A percentile compares a stretch with the other conserved stretches of the same genome.
Conservation (phyloP, 306 rosid genomes). For the Citrullus colocynthis region DNA sequence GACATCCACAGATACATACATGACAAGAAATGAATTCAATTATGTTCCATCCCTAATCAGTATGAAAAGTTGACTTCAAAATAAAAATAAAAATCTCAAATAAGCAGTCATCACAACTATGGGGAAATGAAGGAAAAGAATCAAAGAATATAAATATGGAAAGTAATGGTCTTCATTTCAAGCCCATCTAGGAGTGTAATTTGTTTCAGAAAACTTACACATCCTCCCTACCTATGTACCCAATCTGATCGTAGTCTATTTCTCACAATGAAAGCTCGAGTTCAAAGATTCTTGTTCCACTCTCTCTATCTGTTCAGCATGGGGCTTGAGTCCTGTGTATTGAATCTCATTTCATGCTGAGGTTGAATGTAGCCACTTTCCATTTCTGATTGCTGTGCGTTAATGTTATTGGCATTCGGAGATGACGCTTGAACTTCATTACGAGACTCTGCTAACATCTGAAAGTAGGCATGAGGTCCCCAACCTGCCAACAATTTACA, state of each 20-base stretch:
- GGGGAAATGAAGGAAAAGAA: background rate
- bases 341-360: slow-evolving; percentile 1
- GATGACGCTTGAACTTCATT: slow-evolving; percentile 12
- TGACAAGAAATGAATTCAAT: background rate
- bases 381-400: background rate
- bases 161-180: background rate
- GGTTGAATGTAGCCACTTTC: slow-evolving; percentile 3
- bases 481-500: background rate
- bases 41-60: background rate
- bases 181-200: background rate
- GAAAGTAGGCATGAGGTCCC: slow-evolving; percentile 19
- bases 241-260: background rate
- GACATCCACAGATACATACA: background rate
- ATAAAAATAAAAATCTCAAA: background rate
- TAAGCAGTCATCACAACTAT: background rate
- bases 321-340: slow-evolving; percentile 21
- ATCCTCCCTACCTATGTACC: slow-evolving; percentile 3
- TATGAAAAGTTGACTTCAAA: background rate
- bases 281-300: slow-evolving; percentile 33
- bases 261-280: slow-evolving; percentile 12
- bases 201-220: background rate
- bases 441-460: slow-evolving; percentile 14
- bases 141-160: background rate
- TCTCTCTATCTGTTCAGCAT: slow-evolving; percentile 34
- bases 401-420: background rate